These are phyloP conservation scores for Goniomonas avonlea DNA, from an alignment of 78 protist genomes.

Conservation along the genomic window DNA sequence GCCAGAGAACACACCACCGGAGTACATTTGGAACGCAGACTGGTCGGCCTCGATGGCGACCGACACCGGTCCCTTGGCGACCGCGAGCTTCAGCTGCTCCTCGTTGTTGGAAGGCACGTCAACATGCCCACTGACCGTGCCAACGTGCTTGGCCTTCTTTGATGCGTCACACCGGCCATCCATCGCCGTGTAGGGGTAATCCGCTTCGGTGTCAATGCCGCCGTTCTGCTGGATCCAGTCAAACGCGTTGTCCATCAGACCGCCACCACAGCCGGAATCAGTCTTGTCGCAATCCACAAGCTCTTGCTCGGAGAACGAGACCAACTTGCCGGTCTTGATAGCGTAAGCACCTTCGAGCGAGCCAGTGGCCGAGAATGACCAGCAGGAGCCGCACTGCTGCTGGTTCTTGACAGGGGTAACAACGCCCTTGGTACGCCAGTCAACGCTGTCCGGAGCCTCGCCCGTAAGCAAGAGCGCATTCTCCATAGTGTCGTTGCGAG, in stretches of 20 bases:
- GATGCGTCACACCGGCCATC: no score
- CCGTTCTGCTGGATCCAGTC: slow-evolving; percentile 50
- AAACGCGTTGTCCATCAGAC: slow-evolving; percentile 40
- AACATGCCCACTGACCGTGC: no score
- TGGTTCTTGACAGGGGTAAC: slow-evolving; percentile 60
- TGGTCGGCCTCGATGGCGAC: slow-evolving; percentile 74
- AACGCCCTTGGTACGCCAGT: slow-evolving; percentile 55
- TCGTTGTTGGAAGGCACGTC: no score
- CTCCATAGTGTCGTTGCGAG: no score
- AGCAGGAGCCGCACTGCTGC: slow-evolving; percentile 73
- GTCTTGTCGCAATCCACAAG: slow-evolving; percentile 33
- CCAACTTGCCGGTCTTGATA: slow-evolving; percentile 1
- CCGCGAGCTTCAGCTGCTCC: no score
- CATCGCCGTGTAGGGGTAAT: slow-evolving; percentile 75
- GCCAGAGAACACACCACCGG: slow-evolving; percentile 64
- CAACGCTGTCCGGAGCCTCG: neutral
- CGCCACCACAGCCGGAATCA: slow-evolving; percentile 59
- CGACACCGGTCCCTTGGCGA: slow-evolving; percentile 74
- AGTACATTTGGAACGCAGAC: slow-evolving; percentile 63
- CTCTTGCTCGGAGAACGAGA: slow-evolving; percentile 30
- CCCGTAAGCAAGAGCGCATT: no score
- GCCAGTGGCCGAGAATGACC: slow-evolving; percentile 61
- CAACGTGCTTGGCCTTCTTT: no score
- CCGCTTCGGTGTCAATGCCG: slow-evolving; percentile 65
- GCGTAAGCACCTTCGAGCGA: slow-evolving; percentile 27